phyloP scores from a whole-genome alignment of 2,329 filamentous ascomycete genomes.

The Aureobasidium lini region DNA sequence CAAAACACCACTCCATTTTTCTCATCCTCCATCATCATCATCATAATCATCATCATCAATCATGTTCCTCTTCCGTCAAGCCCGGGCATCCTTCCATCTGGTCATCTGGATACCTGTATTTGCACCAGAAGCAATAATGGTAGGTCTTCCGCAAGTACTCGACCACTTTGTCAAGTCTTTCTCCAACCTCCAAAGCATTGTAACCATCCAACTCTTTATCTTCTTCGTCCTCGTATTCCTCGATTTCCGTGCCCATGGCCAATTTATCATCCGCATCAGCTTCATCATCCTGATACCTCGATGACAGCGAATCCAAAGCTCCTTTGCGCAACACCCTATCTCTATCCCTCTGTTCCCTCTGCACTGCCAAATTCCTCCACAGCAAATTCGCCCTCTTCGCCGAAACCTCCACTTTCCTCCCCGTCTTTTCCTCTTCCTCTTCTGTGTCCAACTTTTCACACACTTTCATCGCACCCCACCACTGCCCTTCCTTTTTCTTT shows the following conservation, averaged over 20 bases:
- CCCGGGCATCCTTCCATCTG: slow-evolving; percentile 86
- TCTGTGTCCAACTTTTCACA: slow-evolving; percentile 68
- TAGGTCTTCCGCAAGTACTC: slow-evolving; percentile 62
- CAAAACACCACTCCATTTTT: not conserved
- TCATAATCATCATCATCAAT: slow-evolving; percentile 33
- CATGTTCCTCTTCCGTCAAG: slow-evolving; percentile 73
- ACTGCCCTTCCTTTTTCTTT: slow-evolving; percentile 58
- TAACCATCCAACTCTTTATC: slow-evolving; percentile 77
- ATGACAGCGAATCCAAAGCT: slow-evolving; percentile 56
- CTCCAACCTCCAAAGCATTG: slow-evolving; percentile 57
- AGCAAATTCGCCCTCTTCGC: slow-evolving; percentile 58
- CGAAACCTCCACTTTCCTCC: not conserved
- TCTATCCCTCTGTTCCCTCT: slow-evolving; percentile 61
- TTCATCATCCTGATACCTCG: slow-evolving; percentile 59
- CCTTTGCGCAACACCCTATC: slow-evolving; percentile 59
- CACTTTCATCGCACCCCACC: slow-evolving; percentile 73
- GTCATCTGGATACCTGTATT: slow-evolving; percentile 66
- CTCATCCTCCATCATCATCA: too few relatives aligned
- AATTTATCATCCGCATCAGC: slow-evolving; percentile 65
- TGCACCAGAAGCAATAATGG: slow-evolving; percentile 95
- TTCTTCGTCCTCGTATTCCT: slow-evolving; percentile 57
- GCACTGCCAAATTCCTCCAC: slow-evolving; percentile 67
- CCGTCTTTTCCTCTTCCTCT: slow-evolving; percentile 21
- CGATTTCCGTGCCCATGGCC: slow-evolving; percentile 59
- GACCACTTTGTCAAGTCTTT: slow-evolving; percentile 61